Evolutionary conservation across 495 filamentous ascomycete genomes (phyloP), one percentile per base, ranked within the genome.

Genomic region (Pseudotulostoma volvatum): DNA sequence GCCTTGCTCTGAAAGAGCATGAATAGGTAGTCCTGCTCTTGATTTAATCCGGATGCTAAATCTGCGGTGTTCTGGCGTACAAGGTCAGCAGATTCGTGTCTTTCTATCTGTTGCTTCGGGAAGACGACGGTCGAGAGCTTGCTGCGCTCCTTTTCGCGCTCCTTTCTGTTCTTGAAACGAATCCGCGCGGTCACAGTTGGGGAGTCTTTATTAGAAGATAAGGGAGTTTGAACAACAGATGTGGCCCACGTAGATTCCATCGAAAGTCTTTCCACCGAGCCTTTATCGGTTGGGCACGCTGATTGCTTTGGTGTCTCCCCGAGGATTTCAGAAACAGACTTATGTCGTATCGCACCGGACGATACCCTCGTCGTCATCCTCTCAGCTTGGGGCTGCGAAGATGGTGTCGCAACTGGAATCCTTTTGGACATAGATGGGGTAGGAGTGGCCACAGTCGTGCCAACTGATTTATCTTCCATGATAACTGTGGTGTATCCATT

Each of bases 51-150:
- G 13, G 59, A 57, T 43, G 67, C 54, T 4, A 66, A 54, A 40
- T 71, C 62, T 28, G 55, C 56, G 32, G 67, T 57, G 8, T 71
- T 61, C 33, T 64, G 57, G 32, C 55, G 51, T 9, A 55, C 38
- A 16, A 64, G 44, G 23, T 58, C 57, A 51, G 53, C 47, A 19
- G 51, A 46, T 16, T 63, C 60, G 28, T 42, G 36, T 18, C 60
- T 63, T 41, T 69, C 44, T 49, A 51, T 44, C 49, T 67, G 49
- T 53, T 71, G 74, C 34, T 77, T 79, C 2, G 77, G 74, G 52
- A 92, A 88, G 3, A 87, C 69, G n/a, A 92, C 83, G 0, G 81
- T 82, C 2, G 83, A 82, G 5, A 77, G 60, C 42, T 78, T 77
- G 42, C 61, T 74, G 49, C 73, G 71, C 32, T 76, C 71, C 48